Conservation (phyloP, 176 grass and related monocot species). For the Areca catechu region DNA sequence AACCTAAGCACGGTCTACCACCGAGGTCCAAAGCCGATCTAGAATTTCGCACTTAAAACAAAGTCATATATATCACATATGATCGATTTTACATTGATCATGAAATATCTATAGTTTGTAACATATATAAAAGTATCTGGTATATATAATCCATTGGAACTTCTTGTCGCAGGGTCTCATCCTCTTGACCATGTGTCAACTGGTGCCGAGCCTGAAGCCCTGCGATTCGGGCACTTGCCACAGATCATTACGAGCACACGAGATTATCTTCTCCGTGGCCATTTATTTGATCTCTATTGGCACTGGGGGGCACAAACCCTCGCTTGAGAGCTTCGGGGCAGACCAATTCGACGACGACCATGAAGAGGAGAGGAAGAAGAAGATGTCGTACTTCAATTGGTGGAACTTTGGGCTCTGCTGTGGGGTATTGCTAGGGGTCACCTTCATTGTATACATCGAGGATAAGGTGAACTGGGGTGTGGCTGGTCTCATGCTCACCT, state of each 20-base stretch:
- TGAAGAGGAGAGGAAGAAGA: conserved; percentile 11
- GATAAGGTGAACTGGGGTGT: conserved; percentile 43
- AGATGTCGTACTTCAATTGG: conserved; percentile 66
- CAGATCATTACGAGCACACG: conserved; percentile 24
- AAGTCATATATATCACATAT: too few relatives aligned
- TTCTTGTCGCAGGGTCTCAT: conserved; percentile 29
- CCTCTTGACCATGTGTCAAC: conserved; percentile 35
- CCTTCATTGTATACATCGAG: conserved; percentile 53
- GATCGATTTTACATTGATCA: too few relatives aligned
- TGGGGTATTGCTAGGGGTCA: conserved; percentile 28
- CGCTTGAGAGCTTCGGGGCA: conserved; percentile 35
- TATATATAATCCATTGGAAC: background rate
- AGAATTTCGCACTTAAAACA: too few relatives aligned
- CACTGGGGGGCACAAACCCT: conserved; percentile 30
- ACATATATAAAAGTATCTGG: too few relatives aligned
- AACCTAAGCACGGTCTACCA: too few relatives aligned
- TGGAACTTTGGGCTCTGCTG: conserved; percentile 40
- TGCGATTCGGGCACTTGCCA: conserved; percentile 5
- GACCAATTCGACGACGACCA: conserved; percentile 51
- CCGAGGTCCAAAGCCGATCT: too few relatives aligned
- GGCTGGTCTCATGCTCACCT: conserved; percentile 15
- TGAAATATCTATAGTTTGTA: too few relatives aligned
- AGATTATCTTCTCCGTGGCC: conserved; percentile 37
- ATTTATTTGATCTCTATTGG: conserved; percentile 45
- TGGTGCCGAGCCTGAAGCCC: conserved; percentile 33